Percentiles rank a stretch among this genome's conserved stretches.
Evolutionary conservation across 202 grass and related monocot genomes (phyloP).

Genomic region (Schoenoplectus tabernaemontani): DNA sequence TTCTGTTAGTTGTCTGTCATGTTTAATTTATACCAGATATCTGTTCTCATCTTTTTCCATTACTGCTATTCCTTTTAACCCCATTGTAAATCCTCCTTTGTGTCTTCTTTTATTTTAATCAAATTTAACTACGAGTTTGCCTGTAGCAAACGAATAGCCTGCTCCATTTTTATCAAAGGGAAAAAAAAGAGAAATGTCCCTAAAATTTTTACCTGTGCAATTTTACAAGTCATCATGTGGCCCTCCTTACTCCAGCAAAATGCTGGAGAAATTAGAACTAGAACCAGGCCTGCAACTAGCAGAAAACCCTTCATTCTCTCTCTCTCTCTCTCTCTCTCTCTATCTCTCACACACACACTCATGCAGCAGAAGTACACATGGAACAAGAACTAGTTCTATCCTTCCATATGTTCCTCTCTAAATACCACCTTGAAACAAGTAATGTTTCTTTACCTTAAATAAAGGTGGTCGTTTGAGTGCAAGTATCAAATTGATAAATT

Average conservation of each 20-base stretch:
- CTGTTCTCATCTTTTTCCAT: neutral
- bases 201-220: conserved; percentile 51
- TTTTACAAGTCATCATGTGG: conserved; percentile 65
- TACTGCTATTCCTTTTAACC: neutral
- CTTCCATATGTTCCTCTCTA: neutral
- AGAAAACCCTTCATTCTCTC: conserved; percentile 13
- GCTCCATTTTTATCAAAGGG: neutral
- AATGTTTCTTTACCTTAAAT: neutral
- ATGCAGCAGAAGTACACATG: neutral
- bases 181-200: neutral
- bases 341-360: neutral
- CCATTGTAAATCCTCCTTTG: neutral
- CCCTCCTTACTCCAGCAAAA: conserved; percentile 78
- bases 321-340: conserved; percentile 13
- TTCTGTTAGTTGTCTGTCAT: neutral
- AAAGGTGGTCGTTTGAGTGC: conserved; percentile 29
- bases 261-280: conserved; percentile 28
- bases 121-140: neutral
- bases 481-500: conserved; percentile 21
- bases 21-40: neutral
- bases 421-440: neutral
- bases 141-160: neutral
- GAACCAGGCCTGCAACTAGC: conserved; percentile 14
- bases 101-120: neutral
- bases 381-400: neutral